phyloP scores from a whole-genome alignment of 2,329 filamentous ascomycete genomes.

The Exophiala calicioides region DNA sequence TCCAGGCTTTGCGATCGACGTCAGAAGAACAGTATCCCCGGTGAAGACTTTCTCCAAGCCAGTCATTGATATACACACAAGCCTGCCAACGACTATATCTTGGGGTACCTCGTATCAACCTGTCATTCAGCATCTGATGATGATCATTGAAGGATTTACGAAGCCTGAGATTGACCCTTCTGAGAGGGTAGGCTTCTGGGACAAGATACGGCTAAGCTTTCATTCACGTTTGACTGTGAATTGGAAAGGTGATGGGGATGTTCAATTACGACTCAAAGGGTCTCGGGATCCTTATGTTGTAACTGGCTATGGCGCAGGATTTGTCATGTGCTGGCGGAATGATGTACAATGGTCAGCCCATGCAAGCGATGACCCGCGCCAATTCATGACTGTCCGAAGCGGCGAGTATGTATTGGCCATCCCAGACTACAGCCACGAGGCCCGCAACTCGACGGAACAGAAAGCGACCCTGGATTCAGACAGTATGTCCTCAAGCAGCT shows the following conservation, averaged over 20 bases:
- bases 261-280: slow-evolving; percentile 88
- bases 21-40: slow-evolving; percentile 86
- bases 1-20: slow-evolving; percentile 76
- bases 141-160: slow-evolving; percentile 95
- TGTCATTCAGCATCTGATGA: slow-evolving; percentile 99
- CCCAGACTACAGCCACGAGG: slow-evolving; percentile 88
- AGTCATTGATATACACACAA: slow-evolving; percentile 87
- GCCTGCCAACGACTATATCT: slow-evolving; percentile 85
- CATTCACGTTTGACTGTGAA: slow-evolving; percentile 86
- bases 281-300: slow-evolving; percentile 90
- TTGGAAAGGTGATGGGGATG: slow-evolving; percentile 95
- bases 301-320: slow-evolving; percentile 88
- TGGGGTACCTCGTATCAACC: slow-evolving; percentile 98
- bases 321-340: slow-evolving; percentile 98
- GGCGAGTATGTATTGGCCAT: slow-evolving; percentile 93
- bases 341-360: slow-evolving; percentile 87
- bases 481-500: slow-evolving; percentile 63
- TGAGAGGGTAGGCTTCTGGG: slow-evolving; percentile 95
- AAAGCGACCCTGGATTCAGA: slow-evolving; percentile 52
- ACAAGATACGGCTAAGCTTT: slow-evolving; percentile 92
- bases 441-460: slow-evolving; percentile 61
- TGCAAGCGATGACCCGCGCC: slow-evolving; percentile 80
- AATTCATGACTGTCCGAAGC: slow-evolving; percentile 94
- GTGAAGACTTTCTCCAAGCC: slow-evolving; percentile 97
- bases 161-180: slow-evolving; percentile 93